Evolutionary conservation across 331 rosid species (phyloP), one percentile per base, ranked within the genome.

Genomic region (Cydonia oblonga): DNA sequence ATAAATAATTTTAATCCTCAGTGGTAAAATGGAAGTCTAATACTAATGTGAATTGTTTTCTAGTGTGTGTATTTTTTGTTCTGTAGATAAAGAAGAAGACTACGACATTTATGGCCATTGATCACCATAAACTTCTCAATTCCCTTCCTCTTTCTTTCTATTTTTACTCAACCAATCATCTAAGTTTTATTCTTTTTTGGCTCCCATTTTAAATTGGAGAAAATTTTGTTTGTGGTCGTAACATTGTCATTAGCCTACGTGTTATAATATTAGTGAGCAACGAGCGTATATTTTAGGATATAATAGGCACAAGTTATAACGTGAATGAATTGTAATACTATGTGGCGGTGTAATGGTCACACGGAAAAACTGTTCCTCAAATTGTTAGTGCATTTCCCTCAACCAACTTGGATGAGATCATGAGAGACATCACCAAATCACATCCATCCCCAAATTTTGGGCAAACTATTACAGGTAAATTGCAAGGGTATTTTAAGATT

Each of bases 241-340:
- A 49, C 8, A 49, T 16, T 49, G 20, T 16, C 54, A 49, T 0
- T 16, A 49, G 54, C 20, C 9, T 16, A 6, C n/a, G 9, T 6
- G 1, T 49, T 49, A 49, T 16, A 16, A 2, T 0, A 49, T 49
- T 49, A 2, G 54, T 16, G 54, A 16, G 20, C 20, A 4, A 49
- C 20, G 0, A 2, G 1, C 0, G 6, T 49, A 16, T 16, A 49
- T 49, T 49, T 49, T 1, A 2, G 7, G 2, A 5, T 1, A 16
- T 49, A 49, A 49, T 6, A 16, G 0, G 0, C n/a, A 7, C 20
- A 16, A 49, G 9, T 19, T 49, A 49, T 49, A 49, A 16, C 1
- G 1, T 49, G 1, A 0, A 16, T 49, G 4, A 1, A 7, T 49
- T 6, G 0, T 5, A 16, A 49, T 2, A 2, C 1, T 49, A 2